Evolutionary conservation across 148 eudicot genomes (phyloP), one percentile per base, ranked within the genome.

Genomic region (Mesembryanthemum crystallinum): DNA sequence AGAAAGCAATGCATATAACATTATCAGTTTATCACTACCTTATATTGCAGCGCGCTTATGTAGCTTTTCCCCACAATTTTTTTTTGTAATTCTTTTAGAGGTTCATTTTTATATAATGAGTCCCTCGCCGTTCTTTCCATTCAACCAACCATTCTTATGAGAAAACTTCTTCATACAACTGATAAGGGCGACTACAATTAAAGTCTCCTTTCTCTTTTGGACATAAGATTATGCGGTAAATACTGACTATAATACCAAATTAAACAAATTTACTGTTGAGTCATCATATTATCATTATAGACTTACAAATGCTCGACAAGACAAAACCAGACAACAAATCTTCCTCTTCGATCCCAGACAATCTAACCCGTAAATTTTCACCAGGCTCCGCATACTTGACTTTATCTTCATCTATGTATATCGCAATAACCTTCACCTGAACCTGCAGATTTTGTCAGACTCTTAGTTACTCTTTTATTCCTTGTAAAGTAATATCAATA

Each of bases 291-390:
- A 42, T 33, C n/a, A 37, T n/a, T 21, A 10, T 65, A 24, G 68
- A 88, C 92, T 69, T 83, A 95, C 97, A 85, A 29, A 83, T 39
- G 49, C 90, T 85, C 55, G 83, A 88, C 71, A 95, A 67, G 72
- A 95, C 96, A 78, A 90, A 92, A 55, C 98, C 97, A 13, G 90
- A 80, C 42, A 82, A 71, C 68, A 92, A 89, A 67, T 92, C 98
- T 24, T 95, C 99, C 63, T 95, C 98, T 28, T 95, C 98, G 72
- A 92, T 80, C 49, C 97, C 96, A 75, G 94, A 87, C 78, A 95
- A 70, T 75, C 97, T 87, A 63, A 95, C 82, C 65, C 92, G 85
- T 64, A 95, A 75, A 80, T 95, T 92, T 83, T 95, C 99, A 77
- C 98, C 97, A 67, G 97, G 98, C 37, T 83, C 97, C 21, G 98